Evolutionary conservation across 768 basidiomycete genomes (phyloP), one percentile per base, ranked within the genome.

Genomic region (Suillus decipiens): DNA sequence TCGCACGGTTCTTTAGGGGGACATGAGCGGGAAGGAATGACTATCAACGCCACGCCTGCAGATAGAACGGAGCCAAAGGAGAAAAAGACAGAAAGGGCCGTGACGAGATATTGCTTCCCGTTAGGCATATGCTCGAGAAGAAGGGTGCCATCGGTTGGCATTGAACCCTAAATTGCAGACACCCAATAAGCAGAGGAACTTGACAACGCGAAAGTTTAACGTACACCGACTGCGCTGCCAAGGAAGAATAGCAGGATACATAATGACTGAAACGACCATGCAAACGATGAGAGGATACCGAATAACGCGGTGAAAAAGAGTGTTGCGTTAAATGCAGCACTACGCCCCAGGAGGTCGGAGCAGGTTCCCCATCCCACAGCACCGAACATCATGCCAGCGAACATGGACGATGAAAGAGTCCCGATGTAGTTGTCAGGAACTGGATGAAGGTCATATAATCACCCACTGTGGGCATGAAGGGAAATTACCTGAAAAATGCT

Each of bases 341-440:
- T 91, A 43, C 96, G 88, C 3, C 97, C 97, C 71, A 93, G 78
- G 6, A 96, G 76, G 75, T 99, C 96, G 11, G 95, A 96, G 66
- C 92, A 95, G 28, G 92, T 89, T 62, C 96, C 96, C 95, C 96
- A 95, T 5, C 90, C 92, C 10, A 95, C 77, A 1, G 93, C 91
- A 1, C 96, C 93, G 58, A 97, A 72, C 95, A 98, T 97, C 96
- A 99, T 99, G n/a, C 96, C 93, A 12, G 84, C 87, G 71, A 95
- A 95, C 85, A 93, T 95, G 4, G 90, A 88, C 4, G 94, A 92
- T 0, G 95, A 96, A 15, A 98, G 77, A 1, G 83, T 73, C 28
- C 95, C 96, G 56, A 96, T 92, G 66, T 86, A 86, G 54, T 80
- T 82, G 72, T 95, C 89, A 36, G 86, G 84, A 8, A 93, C 90